Base-by-base conservation (phyloP, 371 early-diverging fungal genomes). In the Apophysomyces trapeziformis region DNA sequence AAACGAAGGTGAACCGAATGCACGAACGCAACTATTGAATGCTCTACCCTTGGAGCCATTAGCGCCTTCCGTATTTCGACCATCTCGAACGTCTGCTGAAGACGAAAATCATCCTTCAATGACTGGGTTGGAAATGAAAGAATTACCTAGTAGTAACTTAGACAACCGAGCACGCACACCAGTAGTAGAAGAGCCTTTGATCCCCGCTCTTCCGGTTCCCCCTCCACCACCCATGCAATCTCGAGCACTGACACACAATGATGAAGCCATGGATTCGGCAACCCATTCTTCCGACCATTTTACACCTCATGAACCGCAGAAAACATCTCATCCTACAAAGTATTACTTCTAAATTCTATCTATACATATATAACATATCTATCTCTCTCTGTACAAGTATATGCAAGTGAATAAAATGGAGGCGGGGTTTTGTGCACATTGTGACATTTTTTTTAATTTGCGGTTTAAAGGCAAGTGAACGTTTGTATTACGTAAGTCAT, bases 211-310 rank as follows among this genome's bases (percentile, higher is more conserved):
- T 36, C 58, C 37, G 35, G 21, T 21, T 0, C 37, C 35, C 14
- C 58, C 58, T n/a, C 58, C 58, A 7, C n/a, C 58, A 18, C 58
- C 58, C 37, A 58, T 58, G 58, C 58, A 58, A 58, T 21, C 12
- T 44, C n/a, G 54, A 60, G 59, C 37, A 47, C 14, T 61, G 5
- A 59, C 37, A 12, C 36, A 50, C 37, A 60, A 38, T 21, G 36
- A 38, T 39, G 43, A 43, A 50, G 54, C 54, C 8, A n/a, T 50
- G 18, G 54, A 50, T 50, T 21, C 16, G 18, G 54, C 54, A 7
- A 21, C 54, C 54, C 54, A 50, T 26, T 26, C 54, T 18, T 26
- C n/a, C 4, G 54, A 50, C 54, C 54, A 50, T 50, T 50, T 50
- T 50, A 50, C 54, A 7, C 54, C 54, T 8, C 54, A 50, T 5